Base-by-base conservation (phyloP, 2,329 filamentous ascomycete species). In the Thelonectria olida region DNA sequence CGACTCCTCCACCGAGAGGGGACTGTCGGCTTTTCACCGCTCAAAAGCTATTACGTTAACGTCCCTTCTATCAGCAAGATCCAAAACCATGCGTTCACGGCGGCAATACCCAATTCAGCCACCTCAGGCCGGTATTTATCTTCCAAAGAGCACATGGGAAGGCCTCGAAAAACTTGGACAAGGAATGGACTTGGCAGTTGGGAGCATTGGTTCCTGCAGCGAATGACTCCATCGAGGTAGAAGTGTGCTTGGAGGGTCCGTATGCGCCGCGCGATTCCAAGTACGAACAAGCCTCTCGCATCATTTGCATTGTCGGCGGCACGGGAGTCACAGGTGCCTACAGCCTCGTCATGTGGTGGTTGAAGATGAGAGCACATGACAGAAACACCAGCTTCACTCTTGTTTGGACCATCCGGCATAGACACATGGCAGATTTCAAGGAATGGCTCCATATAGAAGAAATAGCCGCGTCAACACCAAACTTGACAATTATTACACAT, bases 31-130 rank as follows among this genome's bases (percentile, higher is more conserved):
- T 47, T 3, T 36, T n/a, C n/a, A n/a, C 58, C 58, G 5, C 58
- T 61, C 3, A 48, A 25, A 19, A 48, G n/a, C 13, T 61, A 61
- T 23, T 61, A 61, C 13, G 23, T 61, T 31, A 61, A 58, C 20
- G 17, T 61, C 19, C 48, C 54, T 3, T 15, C 54, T 2, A 12
- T 61, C 54, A 61, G 58, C 48, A 51, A 45, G 38, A 17, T 53
- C n/a, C 58, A 61, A 23, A 61, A 58, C 25, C 54, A 61, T 17
- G 54, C 58, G 12, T 61, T 61, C 27, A 58, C 58, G 10, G 58
- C 58, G 3, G 58, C 58, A 1, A 34, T 58, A 2, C 41, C 58
- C 0, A n/a, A 22, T 15, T 58, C 58, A 5, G 17, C 22, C 2
- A 31, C 9, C 19, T 36, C 58, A 2, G 58, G 25, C 34, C 58